phyloP scores from a whole-genome alignment of 2,329 filamentous ascomycete genomes.

The Aspergillus ochraceoroseus region DNA sequence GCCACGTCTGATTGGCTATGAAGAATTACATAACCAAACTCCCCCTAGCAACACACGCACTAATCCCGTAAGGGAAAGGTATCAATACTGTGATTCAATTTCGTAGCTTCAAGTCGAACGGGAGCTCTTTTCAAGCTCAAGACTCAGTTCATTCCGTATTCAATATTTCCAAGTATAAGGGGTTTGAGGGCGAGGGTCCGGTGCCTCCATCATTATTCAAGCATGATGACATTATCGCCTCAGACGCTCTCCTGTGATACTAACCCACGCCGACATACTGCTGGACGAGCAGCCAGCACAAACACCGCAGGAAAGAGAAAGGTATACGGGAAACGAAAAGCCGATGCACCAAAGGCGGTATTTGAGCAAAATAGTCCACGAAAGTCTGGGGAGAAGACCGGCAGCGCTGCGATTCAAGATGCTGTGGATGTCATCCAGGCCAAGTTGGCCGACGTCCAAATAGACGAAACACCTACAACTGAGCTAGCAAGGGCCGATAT shows the following conservation, averaged over 20 bases:
- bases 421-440: slow-evolving; percentile 23
- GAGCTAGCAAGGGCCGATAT: not conserved
- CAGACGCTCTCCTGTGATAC: slow-evolving; percentile 17
- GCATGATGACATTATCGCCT: slow-evolving; percentile 13
- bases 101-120: not conserved
- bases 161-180: too few relatives aligned
- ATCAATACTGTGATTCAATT: slow-evolving; percentile 26
- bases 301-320: slow-evolving; percentile 25
- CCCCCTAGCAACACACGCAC: slow-evolving; percentile 27
- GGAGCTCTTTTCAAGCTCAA: not conserved
- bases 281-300: slow-evolving; percentile 25
- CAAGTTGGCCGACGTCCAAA: slow-evolving; percentile 28
- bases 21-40: slow-evolving; percentile 11
- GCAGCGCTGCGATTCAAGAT: slow-evolving; percentile 10
- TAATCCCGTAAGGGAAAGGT: slow-evolving; percentile 26
- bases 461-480: slow-evolving; percentile 18
- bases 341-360: slow-evolving; percentile 35
- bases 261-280: slow-evolving; percentile 19
- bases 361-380: slow-evolving; percentile 32
- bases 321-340: slow-evolving; percentile 36
- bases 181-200: too few relatives aligned
- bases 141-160: too few relatives aligned
- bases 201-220: not conserved
- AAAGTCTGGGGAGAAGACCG: slow-evolving; percentile 11
- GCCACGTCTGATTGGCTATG: too few relatives aligned